phyloP scores from a whole-genome alignment of 768 basidiomycete genomes.

The Rhizopogon salebrosus region DNA sequence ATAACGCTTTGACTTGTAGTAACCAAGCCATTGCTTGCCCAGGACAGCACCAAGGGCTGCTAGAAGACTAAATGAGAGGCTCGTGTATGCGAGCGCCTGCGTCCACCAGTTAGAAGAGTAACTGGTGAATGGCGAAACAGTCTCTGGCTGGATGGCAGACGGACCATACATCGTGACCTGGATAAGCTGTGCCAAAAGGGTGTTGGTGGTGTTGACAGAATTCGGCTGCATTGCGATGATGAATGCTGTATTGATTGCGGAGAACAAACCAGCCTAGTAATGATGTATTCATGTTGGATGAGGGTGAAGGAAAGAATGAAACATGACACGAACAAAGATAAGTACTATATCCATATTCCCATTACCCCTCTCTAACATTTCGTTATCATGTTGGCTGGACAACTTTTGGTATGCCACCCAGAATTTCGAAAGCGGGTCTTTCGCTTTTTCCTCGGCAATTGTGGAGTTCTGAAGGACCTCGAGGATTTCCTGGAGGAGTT shows the following conservation, averaged over 20 bases:
- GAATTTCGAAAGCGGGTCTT: background rate
- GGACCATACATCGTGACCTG: background rate
- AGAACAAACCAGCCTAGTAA: constrained; percentile 13
- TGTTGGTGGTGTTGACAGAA: constrained; percentile 6
- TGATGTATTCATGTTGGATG: background rate
- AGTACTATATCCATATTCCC: background rate
- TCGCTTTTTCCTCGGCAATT: background rate
- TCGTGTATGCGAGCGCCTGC: constrained; percentile 8
- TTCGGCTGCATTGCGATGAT: constrained; percentile 9
- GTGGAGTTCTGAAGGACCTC: too few relatives aligned
- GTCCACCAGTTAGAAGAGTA: background rate
- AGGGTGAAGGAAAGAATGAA: background rate
- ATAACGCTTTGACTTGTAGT: background rate
- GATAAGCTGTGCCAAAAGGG: constrained; percentile 5
- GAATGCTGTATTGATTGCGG: constrained; percentile 9
- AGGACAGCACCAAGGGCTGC: constrained; percentile 9
- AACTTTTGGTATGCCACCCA: background rate
- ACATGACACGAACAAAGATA: background rate
- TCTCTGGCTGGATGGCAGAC: background rate
- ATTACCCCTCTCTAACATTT: background rate
- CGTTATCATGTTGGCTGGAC: background rate
- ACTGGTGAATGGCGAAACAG: background rate
- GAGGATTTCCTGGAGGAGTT: background rate
- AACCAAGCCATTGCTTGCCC: too few relatives aligned
- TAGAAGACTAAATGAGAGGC: constrained; percentile 5